Conservation (phyloP, 1,139 yeast genomes). For the Candida albicans region DNA sequence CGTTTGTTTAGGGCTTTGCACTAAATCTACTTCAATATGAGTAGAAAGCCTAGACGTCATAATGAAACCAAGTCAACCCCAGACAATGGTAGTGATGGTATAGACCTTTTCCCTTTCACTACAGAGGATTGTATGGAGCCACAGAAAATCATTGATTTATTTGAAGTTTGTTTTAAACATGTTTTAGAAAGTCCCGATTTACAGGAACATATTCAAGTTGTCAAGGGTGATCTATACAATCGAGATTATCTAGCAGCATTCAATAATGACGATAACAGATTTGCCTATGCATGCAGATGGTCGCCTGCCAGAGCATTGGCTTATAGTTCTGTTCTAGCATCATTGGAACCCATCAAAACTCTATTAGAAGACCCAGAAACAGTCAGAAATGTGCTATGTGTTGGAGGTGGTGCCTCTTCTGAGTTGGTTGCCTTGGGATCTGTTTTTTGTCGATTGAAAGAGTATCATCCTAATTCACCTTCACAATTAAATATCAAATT, state of each 20-base stretch:
- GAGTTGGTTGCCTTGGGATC: slow-evolving; percentile 73
- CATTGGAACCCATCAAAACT: slow-evolving; percentile 43
- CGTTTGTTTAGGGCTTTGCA: background rate
- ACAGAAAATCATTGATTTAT: slow-evolving; percentile 48
- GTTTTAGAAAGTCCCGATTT: slow-evolving; percentile 48
- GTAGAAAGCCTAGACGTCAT: slow-evolving; percentile 1
- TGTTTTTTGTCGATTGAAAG: slow-evolving; percentile 52
- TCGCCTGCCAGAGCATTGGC: slow-evolving; percentile 79
- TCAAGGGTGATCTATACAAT: slow-evolving; percentile 67
- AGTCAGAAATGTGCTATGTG: slow-evolving; percentile 49
- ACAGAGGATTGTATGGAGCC: slow-evolving; percentile 31
- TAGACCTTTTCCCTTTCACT: slow-evolving; percentile 26
- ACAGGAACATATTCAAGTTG: slow-evolving; percentile 56
- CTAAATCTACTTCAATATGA: background rate
- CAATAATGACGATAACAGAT: slow-evolving; percentile 58
- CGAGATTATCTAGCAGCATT: slow-evolving; percentile 74
- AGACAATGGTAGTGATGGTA: slow-evolving; percentile 15
- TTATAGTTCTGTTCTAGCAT: slow-evolving; percentile 63
- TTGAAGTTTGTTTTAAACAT: slow-evolving; percentile 45
- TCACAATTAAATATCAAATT: slow-evolving; percentile 48
- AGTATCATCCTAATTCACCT: slow-evolving; percentile 31
- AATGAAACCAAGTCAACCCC: slow-evolving; percentile 11
- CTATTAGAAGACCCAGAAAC: slow-evolving; percentile 33
- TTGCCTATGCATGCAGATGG: slow-evolving; percentile 84
- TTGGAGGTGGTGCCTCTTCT: slow-evolving; percentile 92